Base-by-base conservation (phyloP, 192 early-diverging fungal species). In the Paraglomus occultum region DNA sequence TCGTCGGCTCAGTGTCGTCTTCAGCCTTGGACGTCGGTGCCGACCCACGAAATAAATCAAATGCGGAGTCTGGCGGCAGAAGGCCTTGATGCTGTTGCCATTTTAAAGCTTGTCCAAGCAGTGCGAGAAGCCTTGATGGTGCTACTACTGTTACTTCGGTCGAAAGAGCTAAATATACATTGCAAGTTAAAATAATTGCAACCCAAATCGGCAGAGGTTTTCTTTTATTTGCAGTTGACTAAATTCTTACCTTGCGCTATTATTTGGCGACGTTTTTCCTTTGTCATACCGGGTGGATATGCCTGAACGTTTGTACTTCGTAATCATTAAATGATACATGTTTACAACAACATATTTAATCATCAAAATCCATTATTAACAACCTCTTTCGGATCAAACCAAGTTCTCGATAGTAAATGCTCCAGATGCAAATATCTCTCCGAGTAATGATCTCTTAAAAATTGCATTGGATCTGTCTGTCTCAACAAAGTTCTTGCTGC, bases 401-500 rank as follows among this genome's bases (percentile, higher is more conserved):
- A 78, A 14, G 85, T 85, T 20, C 79, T 68, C 0, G 92, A 89
- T 20, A 97, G 70, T 12, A 95, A 73, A 55, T 88, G 81, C 74
- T 97, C 96, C 11, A 99, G 74, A 20, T 86, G 83, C 23, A 93
- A 74, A 70, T 95, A 95, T 43, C 93, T 83, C 12, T 96, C 94
- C 1, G 90, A 88, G 48, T 89, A 81, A 11, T 81, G 74, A 8
- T 89, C 84, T 31, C 89, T 86, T 51, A 97, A 73, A 31, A 90
- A 52, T 64, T 96, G 88, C 91, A 95, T 94, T 2, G 95, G 90
- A 47, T 95, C 94, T 0, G 95, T 97, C 66, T 96, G 91, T 46
- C 92, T 78, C 68, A 99, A 75, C 49, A 97, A 74, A 1, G 88
- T 90, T 17, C 93, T 79, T 1, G 94, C 95, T 11, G 94, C 92